phyloP scores from a whole-genome alignment of 1,139 yeast species.

The Saccharomyces pastorianus region DNA sequence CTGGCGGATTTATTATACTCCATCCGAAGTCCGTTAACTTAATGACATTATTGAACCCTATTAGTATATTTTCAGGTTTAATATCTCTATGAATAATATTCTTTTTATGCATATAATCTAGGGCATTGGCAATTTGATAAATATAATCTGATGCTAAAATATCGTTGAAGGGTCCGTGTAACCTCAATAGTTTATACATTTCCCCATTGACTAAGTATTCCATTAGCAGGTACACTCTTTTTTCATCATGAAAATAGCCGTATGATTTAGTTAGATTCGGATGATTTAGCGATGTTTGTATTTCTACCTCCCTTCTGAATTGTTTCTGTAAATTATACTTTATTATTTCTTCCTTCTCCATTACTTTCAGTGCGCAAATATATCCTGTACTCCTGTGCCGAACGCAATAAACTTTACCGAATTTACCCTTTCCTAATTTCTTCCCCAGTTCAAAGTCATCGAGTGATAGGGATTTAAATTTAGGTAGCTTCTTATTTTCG shows the following conservation, averaged over 20 bases:
- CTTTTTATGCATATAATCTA: constrained; percentile 65
- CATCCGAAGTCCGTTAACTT: constrained; percentile 94
- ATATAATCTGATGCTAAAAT: constrained; percentile 69
- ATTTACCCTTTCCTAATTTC: constrained; percentile 84
- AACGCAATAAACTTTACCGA: constrained; percentile 89
- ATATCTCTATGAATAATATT: constrained; percentile 85
- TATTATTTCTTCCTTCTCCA: constrained; percentile 73
- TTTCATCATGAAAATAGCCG: constrained; percentile 77
- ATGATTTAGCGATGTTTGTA: constrained; percentile 71
- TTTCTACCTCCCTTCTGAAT: constrained; percentile 83
- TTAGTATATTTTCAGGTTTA: constrained; percentile 81
- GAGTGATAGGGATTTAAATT: constrained; percentile 12
- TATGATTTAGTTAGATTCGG: constrained; percentile 71
- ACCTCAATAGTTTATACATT: constrained; percentile 62
- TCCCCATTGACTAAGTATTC: constrained; percentile 89
- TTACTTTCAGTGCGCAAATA: constrained; percentile 82
- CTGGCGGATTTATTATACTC: constrained; percentile 64
- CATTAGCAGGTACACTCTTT: constrained; percentile 70
- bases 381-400: constrained; percentile 67
- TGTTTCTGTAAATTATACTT: constrained; percentile 78
- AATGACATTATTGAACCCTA: constrained; percentile 63
- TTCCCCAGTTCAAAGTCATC: constrained; percentile 80
- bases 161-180: constrained; percentile 60
- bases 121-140: constrained; percentile 74
- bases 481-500: not conserved